phyloP scores from a whole-genome alignment of 2,329 filamentous ascomycete species.

The Bipolaris zeicola region DNA sequence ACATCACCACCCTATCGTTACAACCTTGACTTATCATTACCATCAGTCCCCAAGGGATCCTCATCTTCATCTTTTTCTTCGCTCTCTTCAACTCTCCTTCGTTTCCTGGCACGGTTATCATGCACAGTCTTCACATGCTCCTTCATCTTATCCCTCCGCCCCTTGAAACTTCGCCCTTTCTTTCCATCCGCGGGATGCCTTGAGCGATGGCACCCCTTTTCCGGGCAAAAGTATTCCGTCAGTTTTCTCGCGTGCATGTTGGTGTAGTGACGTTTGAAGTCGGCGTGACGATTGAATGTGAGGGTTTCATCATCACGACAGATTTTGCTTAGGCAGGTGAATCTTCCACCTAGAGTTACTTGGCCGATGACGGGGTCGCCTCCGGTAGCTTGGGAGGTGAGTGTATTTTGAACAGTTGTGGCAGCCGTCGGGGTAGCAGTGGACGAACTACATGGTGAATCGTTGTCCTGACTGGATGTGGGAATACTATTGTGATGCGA shows the following conservation, averaged over 20 bases:
- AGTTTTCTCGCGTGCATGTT: constrained; percentile 23
- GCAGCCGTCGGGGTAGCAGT: background rate
- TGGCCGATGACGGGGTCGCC: constrained; percentile 28
- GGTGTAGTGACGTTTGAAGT: constrained; percentile 38
- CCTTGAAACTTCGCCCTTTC: constrained; percentile 35
- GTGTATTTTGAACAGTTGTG: background rate
- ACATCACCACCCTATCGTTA: background rate
- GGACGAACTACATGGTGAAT: background rate
- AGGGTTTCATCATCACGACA: constrained; percentile 21
- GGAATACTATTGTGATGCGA: background rate
- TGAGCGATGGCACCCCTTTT: constrained; percentile 28
- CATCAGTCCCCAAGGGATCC: background rate
- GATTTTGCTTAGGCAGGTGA: constrained; percentile 27
- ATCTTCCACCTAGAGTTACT: constrained; percentile 30
- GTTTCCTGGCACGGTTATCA: constrained; percentile 14
- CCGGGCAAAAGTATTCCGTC: constrained; percentile 32
- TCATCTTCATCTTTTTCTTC: background rate
- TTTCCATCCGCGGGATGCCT: constrained; percentile 17
- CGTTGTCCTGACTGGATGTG: background rate
- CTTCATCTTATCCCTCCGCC: constrained; percentile 39
- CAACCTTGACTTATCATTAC: background rate
- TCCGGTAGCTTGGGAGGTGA: background rate
- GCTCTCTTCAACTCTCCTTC: background rate
- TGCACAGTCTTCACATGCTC: constrained; percentile 38
- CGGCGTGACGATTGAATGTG: constrained; percentile 38